phyloP scores from a whole-genome alignment of 2,329 filamentous ascomycete species.

The Calonectria naviculata region DNA sequence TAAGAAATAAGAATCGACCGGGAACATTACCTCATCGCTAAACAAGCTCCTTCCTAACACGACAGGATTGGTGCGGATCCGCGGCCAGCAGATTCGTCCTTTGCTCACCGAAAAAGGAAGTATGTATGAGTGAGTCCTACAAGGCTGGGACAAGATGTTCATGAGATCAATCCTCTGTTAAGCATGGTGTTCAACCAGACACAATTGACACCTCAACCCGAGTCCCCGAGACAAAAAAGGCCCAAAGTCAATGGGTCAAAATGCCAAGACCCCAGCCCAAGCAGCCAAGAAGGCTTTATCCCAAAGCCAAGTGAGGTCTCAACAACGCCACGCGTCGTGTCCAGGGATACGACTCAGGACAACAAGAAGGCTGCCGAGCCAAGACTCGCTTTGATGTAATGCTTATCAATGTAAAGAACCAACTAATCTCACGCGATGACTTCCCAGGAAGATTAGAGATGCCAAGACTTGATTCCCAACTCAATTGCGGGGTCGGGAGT shows the following conservation, averaged over 20 bases:
- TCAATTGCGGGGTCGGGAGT: not conserved
- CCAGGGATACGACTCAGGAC: not conserved
- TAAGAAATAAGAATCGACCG: slow-evolving; percentile 1
- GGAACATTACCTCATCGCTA: slow-evolving; percentile 8
- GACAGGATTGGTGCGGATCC: not conserved
- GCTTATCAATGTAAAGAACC: slow-evolving; percentile 1
- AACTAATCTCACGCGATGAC: slow-evolving; percentile 4
- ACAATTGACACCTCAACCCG: not conserved
- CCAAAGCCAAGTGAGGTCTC: slow-evolving; percentile 11
- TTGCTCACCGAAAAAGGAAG: not conserved
- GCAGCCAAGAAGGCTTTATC: slow-evolving; percentile 13
- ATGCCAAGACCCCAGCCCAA: not conserved
- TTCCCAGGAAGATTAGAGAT: slow-evolving; percentile 1
- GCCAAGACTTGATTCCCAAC: not conserved
- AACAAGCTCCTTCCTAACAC: not conserved
- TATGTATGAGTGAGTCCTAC: not conserved
- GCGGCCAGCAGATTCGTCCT: not conserved
- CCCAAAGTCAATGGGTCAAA: not conserved
- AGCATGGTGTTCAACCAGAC: not conserved
- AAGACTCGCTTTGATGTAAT: not conserved
- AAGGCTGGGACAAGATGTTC: too few relatives aligned
- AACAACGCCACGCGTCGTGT: slow-evolving; percentile 2
- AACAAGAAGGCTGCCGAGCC: not conserved
- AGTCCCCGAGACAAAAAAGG: not conserved
- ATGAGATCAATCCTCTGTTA: not conserved